These are phyloP conservation scores for Xylariaceae sp. DNA, from an alignment of 2,329 filamentous ascomycete genomes.

Conservation along the genomic window DNA sequence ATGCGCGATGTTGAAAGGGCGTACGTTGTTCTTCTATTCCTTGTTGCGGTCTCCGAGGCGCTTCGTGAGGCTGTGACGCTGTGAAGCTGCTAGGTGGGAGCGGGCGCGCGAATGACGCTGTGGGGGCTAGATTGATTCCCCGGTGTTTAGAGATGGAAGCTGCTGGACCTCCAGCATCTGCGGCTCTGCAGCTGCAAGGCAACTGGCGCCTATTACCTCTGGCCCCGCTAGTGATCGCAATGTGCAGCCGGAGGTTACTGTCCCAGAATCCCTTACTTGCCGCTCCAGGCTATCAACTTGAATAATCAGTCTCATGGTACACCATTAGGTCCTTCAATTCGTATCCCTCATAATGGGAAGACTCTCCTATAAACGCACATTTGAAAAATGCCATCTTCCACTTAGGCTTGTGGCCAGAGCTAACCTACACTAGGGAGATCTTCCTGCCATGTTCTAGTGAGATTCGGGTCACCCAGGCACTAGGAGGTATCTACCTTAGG, in stretches of 20 bases:
- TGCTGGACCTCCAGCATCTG: neutral
- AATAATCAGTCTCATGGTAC: too few species aligned
- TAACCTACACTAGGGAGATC: too few species aligned
- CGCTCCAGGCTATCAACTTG: too few species aligned
- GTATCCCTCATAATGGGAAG: too few species aligned
- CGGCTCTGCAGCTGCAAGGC: conserved; percentile 10
- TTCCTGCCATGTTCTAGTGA: too few species aligned
- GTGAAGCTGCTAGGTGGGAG: neutral
- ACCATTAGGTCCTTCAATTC: too few species aligned
- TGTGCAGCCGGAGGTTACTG: conserved; percentile 2
- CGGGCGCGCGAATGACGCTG: conserved; percentile 7
- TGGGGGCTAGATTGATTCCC: too few species aligned
- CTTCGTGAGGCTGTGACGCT: neutral
- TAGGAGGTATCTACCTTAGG: too few species aligned
- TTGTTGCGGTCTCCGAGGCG: neutral
- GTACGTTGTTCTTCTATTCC: neutral
- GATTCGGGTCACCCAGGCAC: too few species aligned
- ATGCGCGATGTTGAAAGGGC: neutral
- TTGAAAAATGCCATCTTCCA: too few species aligned
- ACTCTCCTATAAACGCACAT: too few species aligned
- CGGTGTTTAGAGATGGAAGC: conserved; percentile 3
- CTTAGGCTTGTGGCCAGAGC: too few species aligned
- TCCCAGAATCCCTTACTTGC: neutral
- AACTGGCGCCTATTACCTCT: neutral
- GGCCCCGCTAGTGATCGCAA: neutral